phyloP scores from a whole-genome alignment of 176 grass and related monocot genomes.

The Phoenix dactylifera region DNA sequence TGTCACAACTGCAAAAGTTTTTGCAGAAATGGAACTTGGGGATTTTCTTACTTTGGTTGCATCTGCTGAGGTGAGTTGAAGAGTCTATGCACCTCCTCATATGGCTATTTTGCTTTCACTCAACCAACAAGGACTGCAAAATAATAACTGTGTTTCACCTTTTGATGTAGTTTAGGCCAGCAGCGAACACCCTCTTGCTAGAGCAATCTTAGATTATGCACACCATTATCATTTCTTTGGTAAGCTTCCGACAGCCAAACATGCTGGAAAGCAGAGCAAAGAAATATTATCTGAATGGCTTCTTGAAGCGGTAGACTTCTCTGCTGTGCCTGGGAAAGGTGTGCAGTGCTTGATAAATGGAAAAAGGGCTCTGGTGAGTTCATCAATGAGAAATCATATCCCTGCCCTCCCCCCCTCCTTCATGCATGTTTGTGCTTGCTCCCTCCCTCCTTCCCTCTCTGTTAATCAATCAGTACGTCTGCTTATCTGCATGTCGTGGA shows the following conservation, averaged over 20 bases:
- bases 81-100: not conserved
- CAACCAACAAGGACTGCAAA: no score
- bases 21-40: conserved; percentile 78
- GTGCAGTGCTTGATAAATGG: conserved; percentile 57
- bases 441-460: no score
- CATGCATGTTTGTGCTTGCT: not conserved
- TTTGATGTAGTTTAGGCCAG: conserved; percentile 74
- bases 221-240: conserved; percentile 91
- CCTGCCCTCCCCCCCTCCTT: not conserved
- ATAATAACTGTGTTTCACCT: conserved; percentile 6
- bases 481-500: no score
- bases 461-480: no score
- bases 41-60: conserved; percentile 87
- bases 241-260: conserved; percentile 50
- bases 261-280: conserved; percentile 42
- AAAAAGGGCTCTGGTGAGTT: conserved; percentile 73
- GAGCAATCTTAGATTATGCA: conserved; percentile 85
- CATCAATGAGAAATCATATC: not conserved
- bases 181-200: conserved; percentile 93
- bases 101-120: not conserved
- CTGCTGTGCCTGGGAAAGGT: conserved; percentile 64
- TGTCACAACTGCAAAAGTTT: conserved; percentile 83
- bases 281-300: conserved; percentile 61
- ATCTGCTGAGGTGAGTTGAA: conserved; percentile 77
- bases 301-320: conserved; percentile 60